A percentile compares a stretch with the other conserved stretches of the same genome.
Conservation (phyloP, 371 early-diverging fungal genomes). For the Umbelopsis sp. region DNA sequence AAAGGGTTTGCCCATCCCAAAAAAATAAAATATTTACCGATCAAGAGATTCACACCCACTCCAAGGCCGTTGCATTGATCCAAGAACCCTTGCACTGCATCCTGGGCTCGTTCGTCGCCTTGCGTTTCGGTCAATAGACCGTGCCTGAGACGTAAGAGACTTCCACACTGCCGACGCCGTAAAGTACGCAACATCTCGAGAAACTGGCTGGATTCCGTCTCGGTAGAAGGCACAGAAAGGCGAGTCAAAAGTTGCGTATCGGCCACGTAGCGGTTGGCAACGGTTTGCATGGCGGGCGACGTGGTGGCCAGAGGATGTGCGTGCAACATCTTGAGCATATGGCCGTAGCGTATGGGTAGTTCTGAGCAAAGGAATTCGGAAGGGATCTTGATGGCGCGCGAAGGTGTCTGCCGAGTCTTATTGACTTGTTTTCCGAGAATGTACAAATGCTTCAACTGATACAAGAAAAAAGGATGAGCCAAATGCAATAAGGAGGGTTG, state of each 20-base stretch:
- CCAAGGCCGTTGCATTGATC: conserved; percentile 58
- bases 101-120: background rate
- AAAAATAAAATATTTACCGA: conserved; percentile 36
- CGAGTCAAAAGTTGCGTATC: conserved; percentile 42
- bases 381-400: background rate
- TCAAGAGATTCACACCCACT: conserved; percentile 63
- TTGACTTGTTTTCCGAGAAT: conserved; percentile 2
- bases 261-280: conserved; percentile 46
- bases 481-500: background rate
- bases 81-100: conserved; percentile 29
- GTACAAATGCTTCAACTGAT: background rate
- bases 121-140: conserved; percentile 46
- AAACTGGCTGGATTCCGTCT: conserved; percentile 46
- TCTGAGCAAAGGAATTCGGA: conserved; percentile 63
- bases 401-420: background rate
- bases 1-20: background rate
- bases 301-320: conserved; percentile 39
- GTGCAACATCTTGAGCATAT: conserved; percentile 58
- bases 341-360: conserved; percentile 70
- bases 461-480: background rate
- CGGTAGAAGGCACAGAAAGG: conserved; percentile 41
- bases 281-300: conserved; percentile 39
- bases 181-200: conserved; percentile 40
- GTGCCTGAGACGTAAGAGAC: conserved; percentile 46
- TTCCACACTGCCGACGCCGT: conserved; percentile 40